These are phyloP conservation scores for Cystofilobasidium capitatum DNA, from an alignment of 768 basidiomycete genomes.

Conservation along the genomic window DNA sequence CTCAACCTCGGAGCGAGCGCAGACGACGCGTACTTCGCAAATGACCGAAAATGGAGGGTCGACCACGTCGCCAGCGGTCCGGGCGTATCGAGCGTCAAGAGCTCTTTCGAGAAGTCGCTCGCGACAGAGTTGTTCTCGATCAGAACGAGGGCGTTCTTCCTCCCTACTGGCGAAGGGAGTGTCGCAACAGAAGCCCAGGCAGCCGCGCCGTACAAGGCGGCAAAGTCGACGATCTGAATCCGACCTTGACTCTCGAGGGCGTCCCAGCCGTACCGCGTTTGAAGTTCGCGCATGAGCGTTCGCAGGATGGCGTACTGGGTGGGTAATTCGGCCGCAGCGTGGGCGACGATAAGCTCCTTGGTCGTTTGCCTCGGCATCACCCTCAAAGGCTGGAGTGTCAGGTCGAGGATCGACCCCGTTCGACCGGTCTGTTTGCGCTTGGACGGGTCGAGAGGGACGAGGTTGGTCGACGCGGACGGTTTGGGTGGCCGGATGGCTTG, in stretches of 20 bases:
- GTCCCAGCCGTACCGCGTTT: constrained; percentile 19
- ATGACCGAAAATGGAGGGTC: constrained; percentile 18
- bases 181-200: constrained; percentile 24
- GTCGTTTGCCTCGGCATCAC: constrained; percentile 19
- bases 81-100: constrained; percentile 14
- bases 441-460: background rate
- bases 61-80: constrained; percentile 23
- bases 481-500: background rate
- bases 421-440: constrained; percentile 2
- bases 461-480: constrained; percentile 1
- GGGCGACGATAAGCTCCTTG: constrained; percentile 20
- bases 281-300: constrained; percentile 22
- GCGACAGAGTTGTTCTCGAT: constrained; percentile 11
- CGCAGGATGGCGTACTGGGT: constrained; percentile 23
- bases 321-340: constrained; percentile 18
- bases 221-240: constrained; percentile 26
- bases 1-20: background rate
- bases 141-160: constrained; percentile 18
- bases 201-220: constrained; percentile 5
- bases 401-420: constrained; percentile 16
- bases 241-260: constrained; percentile 4
- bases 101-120: constrained; percentile 1
- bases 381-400: constrained; percentile 15
- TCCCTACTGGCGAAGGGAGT: constrained; percentile 2
- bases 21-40: background rate